Conservation (phyloP, 108 stramenopile species). For the Parietichytrium sp. region DNA sequence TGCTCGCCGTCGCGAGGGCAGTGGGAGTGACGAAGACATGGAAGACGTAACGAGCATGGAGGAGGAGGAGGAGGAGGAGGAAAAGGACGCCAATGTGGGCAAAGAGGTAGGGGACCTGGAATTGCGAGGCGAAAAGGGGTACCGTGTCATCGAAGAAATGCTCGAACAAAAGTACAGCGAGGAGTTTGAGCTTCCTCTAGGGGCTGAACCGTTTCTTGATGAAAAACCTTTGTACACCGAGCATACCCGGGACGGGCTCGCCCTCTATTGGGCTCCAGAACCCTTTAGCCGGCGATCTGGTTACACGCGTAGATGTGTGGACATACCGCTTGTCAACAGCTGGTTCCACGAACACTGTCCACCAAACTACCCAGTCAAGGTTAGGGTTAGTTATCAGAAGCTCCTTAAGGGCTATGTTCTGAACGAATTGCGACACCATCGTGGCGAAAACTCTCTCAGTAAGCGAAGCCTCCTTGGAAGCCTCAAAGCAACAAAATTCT, state of each 20-base stretch:
- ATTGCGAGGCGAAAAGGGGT: background rate
- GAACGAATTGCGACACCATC: slow-evolving; percentile 82
- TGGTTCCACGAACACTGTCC: slow-evolving; percentile 79
- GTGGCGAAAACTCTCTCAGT: slow-evolving; percentile 64
- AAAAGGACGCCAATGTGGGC: background rate
- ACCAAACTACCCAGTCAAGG: slow-evolving; percentile 93
- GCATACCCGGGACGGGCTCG: slow-evolving; percentile 76
- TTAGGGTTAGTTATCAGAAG: slow-evolving; percentile 97
- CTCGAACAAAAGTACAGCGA: slow-evolving; percentile 42
- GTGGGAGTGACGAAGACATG: background rate
- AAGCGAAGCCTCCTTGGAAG: slow-evolving; percentile 83
- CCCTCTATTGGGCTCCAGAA: slow-evolving; percentile 91
- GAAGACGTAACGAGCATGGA: background rate
- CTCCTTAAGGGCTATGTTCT: slow-evolving; percentile 95
- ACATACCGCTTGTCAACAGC: slow-evolving; percentile 91
- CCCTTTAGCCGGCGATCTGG: slow-evolving; percentile 93
- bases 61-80: slow-evolving; percentile 44
- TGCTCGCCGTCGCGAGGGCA: background rate
- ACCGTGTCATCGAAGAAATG: background rate
- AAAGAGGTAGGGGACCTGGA: background rate
- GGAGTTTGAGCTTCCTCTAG: slow-evolving; percentile 50
- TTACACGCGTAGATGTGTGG: slow-evolving; percentile 84
- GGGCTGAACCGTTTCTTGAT: slow-evolving; percentile 53
- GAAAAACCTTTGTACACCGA: slow-evolving; percentile 58
- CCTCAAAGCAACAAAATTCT: slow-evolving; percentile 98